phyloP scores from a whole-genome alignment of 495 filamentous ascomycete genomes.

The Aspergillus sclerotiicarbonarius region DNA sequence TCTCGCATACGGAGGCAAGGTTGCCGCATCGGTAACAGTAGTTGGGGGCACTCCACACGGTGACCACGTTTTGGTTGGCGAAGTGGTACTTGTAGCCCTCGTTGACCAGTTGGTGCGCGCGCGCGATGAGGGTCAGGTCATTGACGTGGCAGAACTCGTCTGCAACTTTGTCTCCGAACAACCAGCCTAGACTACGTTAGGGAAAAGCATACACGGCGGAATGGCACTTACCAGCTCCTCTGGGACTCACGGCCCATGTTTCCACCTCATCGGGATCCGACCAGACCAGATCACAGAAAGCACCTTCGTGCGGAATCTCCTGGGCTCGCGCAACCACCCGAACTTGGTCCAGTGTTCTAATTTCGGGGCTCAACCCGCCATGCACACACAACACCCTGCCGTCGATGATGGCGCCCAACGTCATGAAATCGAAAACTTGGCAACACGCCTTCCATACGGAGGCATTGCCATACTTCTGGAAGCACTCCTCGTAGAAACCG shows the following conservation, averaged over 20 bases:
- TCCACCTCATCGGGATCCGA: slow-evolving; percentile 97
- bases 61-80: slow-evolving; percentile 92
- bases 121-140: slow-evolving; percentile 86
- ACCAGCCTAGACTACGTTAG: slow-evolving; percentile 58
- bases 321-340: slow-evolving; percentile 96
- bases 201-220: neutral
- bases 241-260: slow-evolving; percentile 93
- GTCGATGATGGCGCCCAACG: slow-evolving; percentile 93
- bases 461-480: slow-evolving; percentile 96
- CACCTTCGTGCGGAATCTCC: slow-evolving; percentile 97
- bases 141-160: slow-evolving; percentile 99
- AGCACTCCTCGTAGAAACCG: slow-evolving; percentile 98
- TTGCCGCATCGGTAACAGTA: slow-evolving; percentile 56
- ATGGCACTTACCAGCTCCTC: slow-evolving; percentile 66
- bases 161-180: slow-evolving; percentile 95
- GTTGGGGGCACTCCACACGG: slow-evolving; percentile 72
- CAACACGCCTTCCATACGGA: slow-evolving; percentile 99
- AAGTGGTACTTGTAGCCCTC: slow-evolving; percentile 99
- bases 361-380: slow-evolving; percentile 94
- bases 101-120: slow-evolving; percentile 95
- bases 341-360: slow-evolving; percentile 93
- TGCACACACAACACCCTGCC: slow-evolving; percentile 97
- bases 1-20: slow-evolving; percentile 93
- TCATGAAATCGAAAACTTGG: slow-evolving; percentile 97
- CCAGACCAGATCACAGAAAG: slow-evolving; percentile 98